Evolutionary conservation across 1,284 basidiomycete genomes (phyloP).

Genomic region (Malassezia japonica): DNA sequence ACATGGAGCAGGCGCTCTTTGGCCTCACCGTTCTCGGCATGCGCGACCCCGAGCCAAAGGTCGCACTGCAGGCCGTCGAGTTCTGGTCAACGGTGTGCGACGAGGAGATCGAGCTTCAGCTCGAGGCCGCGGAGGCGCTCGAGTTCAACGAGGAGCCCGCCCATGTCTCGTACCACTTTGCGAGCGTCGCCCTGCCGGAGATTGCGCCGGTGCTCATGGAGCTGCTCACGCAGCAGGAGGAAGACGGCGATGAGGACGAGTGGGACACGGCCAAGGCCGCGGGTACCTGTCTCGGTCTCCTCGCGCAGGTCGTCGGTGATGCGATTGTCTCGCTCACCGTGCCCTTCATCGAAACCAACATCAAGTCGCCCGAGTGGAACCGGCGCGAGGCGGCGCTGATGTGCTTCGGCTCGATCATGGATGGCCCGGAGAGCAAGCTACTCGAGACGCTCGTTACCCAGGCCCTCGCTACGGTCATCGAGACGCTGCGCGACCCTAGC

Average conservation of each 20-base stretch:
- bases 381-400: conserved; percentile 92
- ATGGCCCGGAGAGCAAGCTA: conserved; percentile 78
- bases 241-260: conserved; percentile 95
- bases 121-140: conserved; percentile 84
- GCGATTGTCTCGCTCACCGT: conserved; percentile 83
- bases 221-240: conserved; percentile 83
- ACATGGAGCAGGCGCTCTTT: conserved; percentile 98
- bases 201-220: conserved; percentile 84
- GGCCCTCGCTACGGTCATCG: conserved; percentile 83
- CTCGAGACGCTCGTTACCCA: conserved; percentile 86
- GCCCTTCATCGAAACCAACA: conserved; percentile 94
- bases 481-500: conserved; percentile 84
- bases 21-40: conserved; percentile 97
- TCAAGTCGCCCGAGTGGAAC: conserved; percentile 83
- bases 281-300: conserved; percentile 78
- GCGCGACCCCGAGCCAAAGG: conserved; percentile 81
- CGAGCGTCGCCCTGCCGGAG: conserved; percentile 84
- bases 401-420: conserved; percentile 95
- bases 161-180: conserved; percentile 78
- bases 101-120: conserved; percentile 85
- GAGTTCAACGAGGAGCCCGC: conserved; percentile 86
- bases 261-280: conserved; percentile 98
- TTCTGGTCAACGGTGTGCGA: conserved; percentile 99
- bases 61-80: conserved; percentile 91
- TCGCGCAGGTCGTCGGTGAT: conserved; percentile 84